Base-by-base conservation (phyloP, 306 rosid species). In the Macrotyloma uniflorum region DNA sequence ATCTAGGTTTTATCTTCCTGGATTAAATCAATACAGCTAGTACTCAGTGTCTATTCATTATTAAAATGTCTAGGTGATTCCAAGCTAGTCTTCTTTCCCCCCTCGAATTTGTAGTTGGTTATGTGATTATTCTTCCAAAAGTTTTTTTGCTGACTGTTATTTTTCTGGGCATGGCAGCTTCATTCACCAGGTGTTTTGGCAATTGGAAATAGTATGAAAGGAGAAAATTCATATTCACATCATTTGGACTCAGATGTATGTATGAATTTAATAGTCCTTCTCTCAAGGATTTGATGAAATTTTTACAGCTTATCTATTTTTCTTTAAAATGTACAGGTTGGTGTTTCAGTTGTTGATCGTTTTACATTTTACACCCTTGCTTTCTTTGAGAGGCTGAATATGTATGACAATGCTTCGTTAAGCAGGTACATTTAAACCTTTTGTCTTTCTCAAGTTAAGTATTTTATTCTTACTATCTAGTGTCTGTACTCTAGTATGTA, bases 151-250 rank as follows among this genome's bases (percentile, higher is more conserved):
- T 86, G 77, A 91, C 70, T 24, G 36, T 70, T 35, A 19, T 79
- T 46, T 80, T 79, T 75, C 85, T 85, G 79, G 72, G 75, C n/a
- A 79, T 78, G 85, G 72, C 97, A 95, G 98, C 93, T 95, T 88
- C 98, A 89, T 32, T 95, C 98, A 50, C 96, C 98, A 0, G 97
- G 95, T 82, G 97, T 89, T 81, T 87, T 95, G 87, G 87, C 98
- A 64, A 89, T 92, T 81, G 98, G 98, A 91, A 95, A 98, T 85
- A 95, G 98, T 91, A 89, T 57, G 93, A 95, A 95, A 86, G 98
- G 98, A 80, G 97, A 95, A 85, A 95, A 95, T 79, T 95, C 98
- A 67, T 95, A 95, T 78, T 95, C 98, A 6, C 98, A 95, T 87
- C 98, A 95, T 92, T 81, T 95, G 90, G 98, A 95, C 75, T 85